Evolutionary conservation across 1,139 yeast species (phyloP), one percentile per base, ranked within the genome.

Genomic region (Lodderomyces jiufengensis): DNA sequence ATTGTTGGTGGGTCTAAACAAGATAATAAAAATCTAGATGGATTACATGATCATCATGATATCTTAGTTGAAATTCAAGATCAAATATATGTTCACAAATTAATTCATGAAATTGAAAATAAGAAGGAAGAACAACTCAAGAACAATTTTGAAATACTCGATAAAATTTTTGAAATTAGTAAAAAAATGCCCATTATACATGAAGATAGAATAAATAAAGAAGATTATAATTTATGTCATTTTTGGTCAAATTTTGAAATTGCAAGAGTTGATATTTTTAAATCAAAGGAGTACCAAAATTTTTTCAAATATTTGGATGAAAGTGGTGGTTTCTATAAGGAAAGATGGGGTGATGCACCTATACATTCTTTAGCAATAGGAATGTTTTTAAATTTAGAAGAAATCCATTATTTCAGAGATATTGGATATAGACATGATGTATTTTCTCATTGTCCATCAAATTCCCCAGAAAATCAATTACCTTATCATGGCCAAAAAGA

Each of bases 291-390:
- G 18, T 88, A 88, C 56, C 68, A 76, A 39, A 67, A 69, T 15
- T 87, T 81, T 52, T 85, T 84, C 54, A 60, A 78, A 25, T 76
- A 69, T 45, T 59, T 88, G 37, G 96, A 88, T 39, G 38, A 57
- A 9, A 68, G 80, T 9, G 87, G 90, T 8, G 97, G 97, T 0
- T 88, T 88, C 52, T 86, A 79, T 70, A 72, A 73, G 36, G 96
- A 88, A 55, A 63, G 96, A 51, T 88, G 96, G 96, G 97, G 97
- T 1, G 97, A 88, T 66, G 96, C 96, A 0, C 95, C 96, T 0
- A 78, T 88, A 2, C 97, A 87, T 56, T 82, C 95, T 2, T 62
- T 88, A 15, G 97, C 92, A 0, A 73, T 84, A 5, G 94, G 87
- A 0, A 69, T 88, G 73, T 66, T 83, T 51, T 61, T 87, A 31